phyloP scores from a whole-genome alignment of 495 filamentous ascomycete species.

The Hypomontagnella submonticulosa region DNA sequence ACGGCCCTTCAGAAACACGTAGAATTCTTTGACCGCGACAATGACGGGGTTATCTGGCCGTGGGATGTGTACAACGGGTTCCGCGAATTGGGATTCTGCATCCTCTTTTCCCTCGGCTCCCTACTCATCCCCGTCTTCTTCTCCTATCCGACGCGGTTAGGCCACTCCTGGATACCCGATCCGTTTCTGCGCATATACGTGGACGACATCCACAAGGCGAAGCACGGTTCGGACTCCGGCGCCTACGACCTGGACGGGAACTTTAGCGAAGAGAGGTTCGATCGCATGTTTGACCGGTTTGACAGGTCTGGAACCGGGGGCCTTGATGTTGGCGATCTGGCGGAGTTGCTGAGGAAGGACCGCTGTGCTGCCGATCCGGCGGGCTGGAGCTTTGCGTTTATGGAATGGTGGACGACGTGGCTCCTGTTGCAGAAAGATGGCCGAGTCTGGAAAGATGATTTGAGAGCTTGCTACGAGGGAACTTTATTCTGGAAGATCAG shows the following conservation, averaged over 20 bases:
- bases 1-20: constrained; percentile 60
- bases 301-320: constrained; percentile 17
- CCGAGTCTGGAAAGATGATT: constrained; percentile 59
- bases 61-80: constrained; percentile 61
- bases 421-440: constrained; percentile 61
- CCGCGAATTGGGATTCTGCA: constrained; percentile 57
- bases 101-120: constrained; percentile 53
- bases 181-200: constrained; percentile 35
- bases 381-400: constrained; percentile 47
- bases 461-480: constrained; percentile 57
- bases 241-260: constrained; percentile 31
- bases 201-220: constrained; percentile 32
- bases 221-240: constrained; percentile 36
- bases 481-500: constrained; percentile 50
- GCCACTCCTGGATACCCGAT: constrained; percentile 28
- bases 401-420: constrained; percentile 61
- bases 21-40: constrained; percentile 61
- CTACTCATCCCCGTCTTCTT: constrained; percentile 45
- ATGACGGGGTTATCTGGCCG: constrained; percentile 61
- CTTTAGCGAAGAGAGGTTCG: constrained; percentile 23
- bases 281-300: constrained; percentile 30
- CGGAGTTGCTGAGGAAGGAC: constrained; percentile 18
- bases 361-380: constrained; percentile 34
- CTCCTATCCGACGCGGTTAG: constrained; percentile 34
- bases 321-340: constrained; percentile 11